Percentiles rank a stretch among this genome's conserved stretches.
These are phyloP conservation scores for Seiridium unicorne DNA, from an alignment of 2,329 filamentous ascomycete species.

Conservation along the genomic window DNA sequence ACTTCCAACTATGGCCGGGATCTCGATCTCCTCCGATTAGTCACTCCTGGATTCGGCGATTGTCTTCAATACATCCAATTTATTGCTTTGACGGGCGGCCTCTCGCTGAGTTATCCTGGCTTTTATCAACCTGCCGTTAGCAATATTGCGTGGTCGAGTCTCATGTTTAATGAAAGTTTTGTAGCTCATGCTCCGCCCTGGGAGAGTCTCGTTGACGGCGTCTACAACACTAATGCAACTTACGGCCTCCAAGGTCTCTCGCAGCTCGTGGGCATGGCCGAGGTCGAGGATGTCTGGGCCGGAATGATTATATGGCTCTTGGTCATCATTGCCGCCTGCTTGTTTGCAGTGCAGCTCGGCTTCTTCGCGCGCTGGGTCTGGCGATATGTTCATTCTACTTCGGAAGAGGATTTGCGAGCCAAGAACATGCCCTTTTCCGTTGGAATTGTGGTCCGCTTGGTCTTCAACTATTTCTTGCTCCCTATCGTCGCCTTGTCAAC, in stretches of 20 bases:
- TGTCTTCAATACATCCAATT: conserved; percentile 98
- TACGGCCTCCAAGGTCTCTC: conserved; percentile 79
- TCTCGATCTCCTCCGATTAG: conserved; percentile 83
- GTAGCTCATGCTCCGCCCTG: conserved; percentile 67
- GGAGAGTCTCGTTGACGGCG: conserved; percentile 72
- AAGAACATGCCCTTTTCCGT: conserved; percentile 89
- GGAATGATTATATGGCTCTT: conserved; percentile 91
- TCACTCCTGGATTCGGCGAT: conserved; percentile 94
- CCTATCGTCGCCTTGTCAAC: conserved; percentile 84
- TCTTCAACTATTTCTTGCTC: conserved; percentile 90
- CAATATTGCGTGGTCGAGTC: conserved; percentile 80
- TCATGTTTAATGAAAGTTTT: conserved; percentile 93
- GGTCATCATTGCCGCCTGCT: conserved; percentile 67
- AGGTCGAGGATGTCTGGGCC: conserved; percentile 81
- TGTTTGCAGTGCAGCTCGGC: conserved; percentile 70
- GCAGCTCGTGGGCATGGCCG: conserved; percentile 78
- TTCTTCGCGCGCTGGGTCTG: conserved; percentile 77
- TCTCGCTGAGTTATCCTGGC: conserved; percentile 87
- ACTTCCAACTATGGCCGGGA: conserved; percentile 97
- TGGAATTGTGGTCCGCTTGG: conserved; percentile 77
- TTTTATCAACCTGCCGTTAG: conserved; percentile 92
- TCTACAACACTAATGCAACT: conserved; percentile 77
- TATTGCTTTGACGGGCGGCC: conserved; percentile 78
- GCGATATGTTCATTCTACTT: conserved; percentile 66
- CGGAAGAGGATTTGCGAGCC: conserved; percentile 82